Conservation (phyloP, 176 grass and related monocot species). For the Triticum timopheevii region DNA sequence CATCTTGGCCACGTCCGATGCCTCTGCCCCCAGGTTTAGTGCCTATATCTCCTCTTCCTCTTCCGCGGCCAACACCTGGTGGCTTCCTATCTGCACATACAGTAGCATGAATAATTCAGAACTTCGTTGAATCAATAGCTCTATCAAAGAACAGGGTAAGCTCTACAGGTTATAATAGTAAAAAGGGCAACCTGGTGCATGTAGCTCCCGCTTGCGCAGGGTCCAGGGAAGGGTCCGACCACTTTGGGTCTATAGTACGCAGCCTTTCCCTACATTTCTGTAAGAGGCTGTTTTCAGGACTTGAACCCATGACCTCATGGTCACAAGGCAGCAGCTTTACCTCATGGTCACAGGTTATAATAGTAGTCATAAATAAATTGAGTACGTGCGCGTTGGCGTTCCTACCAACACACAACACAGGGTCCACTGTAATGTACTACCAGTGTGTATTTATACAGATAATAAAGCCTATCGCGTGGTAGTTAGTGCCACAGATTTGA, state of each 20-base stretch:
- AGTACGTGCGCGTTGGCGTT: background rate
- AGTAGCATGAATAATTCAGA: conserved; percentile 4
- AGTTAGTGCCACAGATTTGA: background rate
- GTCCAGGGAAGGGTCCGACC: too few relatives aligned
- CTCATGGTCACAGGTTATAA: background rate
- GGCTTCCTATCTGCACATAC: conserved; percentile 88
- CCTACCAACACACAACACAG: background rate
- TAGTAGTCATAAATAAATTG: background rate
- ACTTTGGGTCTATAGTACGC: too few relatives aligned
- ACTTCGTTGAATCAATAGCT: background rate
- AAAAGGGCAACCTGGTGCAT: too few relatives aligned
- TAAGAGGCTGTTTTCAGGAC: too few relatives aligned
- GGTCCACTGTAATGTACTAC: background rate
- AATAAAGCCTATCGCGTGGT: background rate
- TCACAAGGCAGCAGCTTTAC: too few relatives aligned
- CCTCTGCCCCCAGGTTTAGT: conserved; percentile 60
- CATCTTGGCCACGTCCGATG: conserved; percentile 83
- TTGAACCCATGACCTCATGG: too few relatives aligned
- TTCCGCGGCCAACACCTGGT: conserved; percentile 89
- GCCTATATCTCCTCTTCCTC: conserved; percentile 76
- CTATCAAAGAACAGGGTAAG: background rate
- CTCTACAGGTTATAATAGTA: background rate
- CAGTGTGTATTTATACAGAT: background rate
- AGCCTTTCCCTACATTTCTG: too few relatives aligned
- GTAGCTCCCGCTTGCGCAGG: too few relatives aligned